phyloP scores from a whole-genome alignment of 139 green algal genomes.

The Tetradesmus lagerheimii region DNA sequence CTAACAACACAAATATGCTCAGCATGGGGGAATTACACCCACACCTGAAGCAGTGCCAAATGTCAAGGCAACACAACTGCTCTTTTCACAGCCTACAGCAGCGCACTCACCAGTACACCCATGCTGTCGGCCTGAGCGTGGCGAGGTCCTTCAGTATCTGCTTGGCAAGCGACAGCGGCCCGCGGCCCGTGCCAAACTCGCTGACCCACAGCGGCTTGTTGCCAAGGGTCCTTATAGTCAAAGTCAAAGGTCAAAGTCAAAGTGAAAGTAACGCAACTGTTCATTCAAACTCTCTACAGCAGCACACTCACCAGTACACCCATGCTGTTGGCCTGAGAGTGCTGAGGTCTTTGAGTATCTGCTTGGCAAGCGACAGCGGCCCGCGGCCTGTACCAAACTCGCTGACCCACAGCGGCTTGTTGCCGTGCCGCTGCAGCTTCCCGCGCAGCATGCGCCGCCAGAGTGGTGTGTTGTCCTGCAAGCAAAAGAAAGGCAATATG shows the following conservation, averaged over 20 bases:
- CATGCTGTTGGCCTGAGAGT: slow-evolving; percentile 15
- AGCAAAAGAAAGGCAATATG: no score
- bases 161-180: background rate
- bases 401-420: background rate
- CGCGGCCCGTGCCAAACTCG: slow-evolving; percentile 29
- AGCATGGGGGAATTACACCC: no score
- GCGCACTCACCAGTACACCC: slow-evolving; percentile 29
- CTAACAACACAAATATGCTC: no score
- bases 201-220: slow-evolving; percentile 7
- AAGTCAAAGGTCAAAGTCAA: no score
- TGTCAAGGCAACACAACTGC: no score
- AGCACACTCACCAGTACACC: slow-evolving; percentile 28
- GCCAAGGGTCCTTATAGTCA: no score
- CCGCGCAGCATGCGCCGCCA: background rate
- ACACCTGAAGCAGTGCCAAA: no score
- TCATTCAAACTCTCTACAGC: no score
- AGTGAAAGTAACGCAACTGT: no score
- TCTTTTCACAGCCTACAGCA: no score
- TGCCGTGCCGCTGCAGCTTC: background rate
- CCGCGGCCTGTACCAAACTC: slow-evolving; percentile 33
- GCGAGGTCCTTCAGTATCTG: slow-evolving; percentile 17
- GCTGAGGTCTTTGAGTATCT: slow-evolving; percentile 9
- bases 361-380: background rate
- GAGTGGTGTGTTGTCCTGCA: background rate
- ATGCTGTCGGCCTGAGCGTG: slow-evolving; percentile 6